Conservation (phyloP, 2,329 filamentous ascomycete genomes). For the Pseudohalonectria lignicola region DNA sequence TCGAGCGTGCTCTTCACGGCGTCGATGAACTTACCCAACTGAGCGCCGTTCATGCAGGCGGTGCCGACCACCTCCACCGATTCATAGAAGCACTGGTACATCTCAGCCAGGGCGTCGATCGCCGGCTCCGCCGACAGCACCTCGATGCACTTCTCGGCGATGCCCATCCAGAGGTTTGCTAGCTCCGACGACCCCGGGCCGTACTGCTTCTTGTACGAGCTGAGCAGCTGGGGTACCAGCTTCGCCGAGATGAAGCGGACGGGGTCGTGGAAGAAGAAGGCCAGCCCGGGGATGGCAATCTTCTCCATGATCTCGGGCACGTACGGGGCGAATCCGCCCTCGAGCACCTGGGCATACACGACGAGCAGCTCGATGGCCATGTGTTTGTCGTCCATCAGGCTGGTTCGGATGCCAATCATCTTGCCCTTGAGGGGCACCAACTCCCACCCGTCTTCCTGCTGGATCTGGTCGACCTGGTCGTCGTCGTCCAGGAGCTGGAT, state of each 20-base stretch:
- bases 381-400: slow-evolving; percentile 94
- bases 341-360: slow-evolving; percentile 93
- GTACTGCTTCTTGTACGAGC: slow-evolving; percentile 87
- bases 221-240: slow-evolving; percentile 84
- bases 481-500: slow-evolving; percentile 94
- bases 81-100: slow-evolving; percentile 99
- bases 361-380: slow-evolving; percentile 98
- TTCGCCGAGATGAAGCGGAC: slow-evolving; percentile 92
- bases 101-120: slow-evolving; percentile 91
- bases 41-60: slow-evolving; percentile 63
- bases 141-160: slow-evolving; percentile 84
- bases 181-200: slow-evolving; percentile 72
- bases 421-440: slow-evolving; percentile 94
- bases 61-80: slow-evolving; percentile 89
- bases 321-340: slow-evolving; percentile 83
- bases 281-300: slow-evolving; percentile 84
- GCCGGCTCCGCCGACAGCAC: slow-evolving; percentile 89
- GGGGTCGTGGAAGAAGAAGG: slow-evolving; percentile 99
- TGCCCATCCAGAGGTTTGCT: slow-evolving; percentile 70
- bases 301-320: slow-evolving; percentile 92
- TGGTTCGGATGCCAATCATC: slow-evolving; percentile 96
- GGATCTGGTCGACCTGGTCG: slow-evolving; percentile 82
- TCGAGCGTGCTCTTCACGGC: slow-evolving; percentile 76
- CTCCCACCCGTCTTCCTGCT: slow-evolving; percentile 96
- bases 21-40: slow-evolving; percentile 83